Base-by-base conservation (phyloP, 495 filamentous ascomycete genomes). In the Daldinia caldariorum region DNA sequence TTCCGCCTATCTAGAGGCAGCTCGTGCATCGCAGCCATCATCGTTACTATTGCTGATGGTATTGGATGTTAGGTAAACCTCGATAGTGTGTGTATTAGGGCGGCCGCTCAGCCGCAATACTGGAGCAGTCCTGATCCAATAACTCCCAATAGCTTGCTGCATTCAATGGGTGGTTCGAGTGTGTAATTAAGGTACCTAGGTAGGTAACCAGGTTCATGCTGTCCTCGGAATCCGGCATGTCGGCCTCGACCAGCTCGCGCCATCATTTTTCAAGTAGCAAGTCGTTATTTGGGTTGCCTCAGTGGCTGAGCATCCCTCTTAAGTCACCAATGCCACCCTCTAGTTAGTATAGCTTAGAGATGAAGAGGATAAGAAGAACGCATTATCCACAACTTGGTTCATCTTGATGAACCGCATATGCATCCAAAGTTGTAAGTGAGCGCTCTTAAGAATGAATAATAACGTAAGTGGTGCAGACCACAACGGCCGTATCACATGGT, bases 91-190 rank as follows among this genome's bases (percentile, higher is more conserved):
- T 32, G 49, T 50, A 58, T 56, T 50, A 55, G 53, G 60, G 37
- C 39, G 63, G 61, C 31, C 58, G 73, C 74, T 74, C 74, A 76
- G 74, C 71, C 71, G 74, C 74, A 67, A 74, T 67, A 66, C 34
- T 65, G 74, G 74, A 56, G 67, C 61, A 74, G 26, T 53, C 14
- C 49, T 22, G 22, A 38, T 34, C 69, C 5, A 32, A 29, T 53
- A 53, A 13, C 49, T 58, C 34, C 34, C 22, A 53, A 29, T 53
- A 53, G 13, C 49, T 53, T 5, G 32, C 20, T 41, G 62, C 43
- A 55, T 50, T 6, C 35, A 6, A 31, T 22, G 56, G 56, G 45
- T 45, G 57, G 57, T 38, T 54, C 18, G 18, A 16, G 45, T 49
- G 26, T 32, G 51, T 56, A 43, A 67, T 67, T 61, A 26, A 26